phyloP scores from a whole-genome alignment of 495 filamentous ascomycete genomes.

The Lichina pygmaea region DNA sequence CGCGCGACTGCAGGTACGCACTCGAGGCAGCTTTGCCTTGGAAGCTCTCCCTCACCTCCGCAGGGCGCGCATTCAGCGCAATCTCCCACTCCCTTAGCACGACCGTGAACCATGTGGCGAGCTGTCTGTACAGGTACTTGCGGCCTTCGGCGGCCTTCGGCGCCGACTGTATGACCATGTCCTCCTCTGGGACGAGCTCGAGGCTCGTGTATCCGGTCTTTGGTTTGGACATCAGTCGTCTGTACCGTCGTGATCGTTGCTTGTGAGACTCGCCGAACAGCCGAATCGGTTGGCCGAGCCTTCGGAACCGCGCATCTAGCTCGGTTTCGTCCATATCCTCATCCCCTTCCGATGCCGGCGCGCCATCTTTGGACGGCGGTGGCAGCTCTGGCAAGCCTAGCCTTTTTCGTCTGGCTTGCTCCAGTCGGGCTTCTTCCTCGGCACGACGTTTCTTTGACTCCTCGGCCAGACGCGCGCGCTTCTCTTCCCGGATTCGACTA shows the following conservation, averaged over 20 bases:
- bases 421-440: constrained; percentile 25
- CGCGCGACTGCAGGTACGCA: constrained; percentile 54
- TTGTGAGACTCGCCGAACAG: constrained; percentile 71
- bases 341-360: constrained; percentile 15
- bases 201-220: constrained; percentile 38
- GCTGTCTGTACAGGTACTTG: constrained; percentile 52
- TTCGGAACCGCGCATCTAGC: constrained; percentile 36
- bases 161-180: constrained; percentile 54
- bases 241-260: constrained; percentile 40
- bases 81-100: constrained; percentile 66
- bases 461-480: constrained; percentile 53
- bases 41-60: constrained; percentile 38
- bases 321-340: constrained; percentile 51
- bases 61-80: constrained; percentile 40
- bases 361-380: constrained; percentile 12
- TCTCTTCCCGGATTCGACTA: constrained; percentile 43
- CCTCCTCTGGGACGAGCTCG: constrained; percentile 44
- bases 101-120: constrained; percentile 83
- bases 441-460: constrained; percentile 43
- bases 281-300: constrained; percentile 38
- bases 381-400: constrained; percentile 50
- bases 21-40: constrained; percentile 49
- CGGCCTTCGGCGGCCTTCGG: constrained; percentile 19
- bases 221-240: constrained; percentile 20
- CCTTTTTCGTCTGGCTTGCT: constrained; percentile 24